Conservation (phyloP, 306 rosid species). For the Inga laurina region DNA sequence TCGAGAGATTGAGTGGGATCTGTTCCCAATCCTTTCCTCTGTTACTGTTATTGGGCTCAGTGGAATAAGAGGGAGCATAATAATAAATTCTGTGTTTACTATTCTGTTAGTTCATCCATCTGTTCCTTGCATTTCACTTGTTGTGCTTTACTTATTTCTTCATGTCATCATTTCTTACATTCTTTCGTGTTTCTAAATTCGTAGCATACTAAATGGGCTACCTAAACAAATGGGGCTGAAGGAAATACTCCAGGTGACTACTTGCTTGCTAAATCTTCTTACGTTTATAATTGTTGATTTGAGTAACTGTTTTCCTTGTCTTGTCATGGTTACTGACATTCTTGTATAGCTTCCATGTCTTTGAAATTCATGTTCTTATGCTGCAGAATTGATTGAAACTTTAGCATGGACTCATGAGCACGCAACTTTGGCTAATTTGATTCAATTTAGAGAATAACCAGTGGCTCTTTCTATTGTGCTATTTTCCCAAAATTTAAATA, state of each 20-base stretch:
- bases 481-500: background rate
- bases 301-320: constrained; percentile 1
- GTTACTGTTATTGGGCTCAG: background rate
- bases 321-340: constrained; percentile 18
- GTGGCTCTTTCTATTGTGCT: background rate
- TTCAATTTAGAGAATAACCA: background rate
- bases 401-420: background rate
- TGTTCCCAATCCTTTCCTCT: background rate
- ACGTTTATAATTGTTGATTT: constrained; percentile 18
- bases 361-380: background rate
- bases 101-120: background rate
- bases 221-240: constrained; percentile 92
- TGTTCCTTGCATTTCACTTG: background rate
- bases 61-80: background rate
- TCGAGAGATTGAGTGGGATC: background rate
- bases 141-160: constrained; percentile 10
- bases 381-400: background rate
- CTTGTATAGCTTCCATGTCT: background rate
- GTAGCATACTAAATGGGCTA: constrained; percentile 81
- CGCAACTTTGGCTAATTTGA: background rate
- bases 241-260: constrained; percentile 76
- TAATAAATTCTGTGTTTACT: background rate
- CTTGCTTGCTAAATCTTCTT: constrained; percentile 1
- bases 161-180: constrained; percentile 7
- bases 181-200: constrained; percentile 22